Evolutionary conservation across 306 rosid genomes (phyloP), one percentile per base, ranked within the genome.

Genomic region (Trifolium repens): DNA sequence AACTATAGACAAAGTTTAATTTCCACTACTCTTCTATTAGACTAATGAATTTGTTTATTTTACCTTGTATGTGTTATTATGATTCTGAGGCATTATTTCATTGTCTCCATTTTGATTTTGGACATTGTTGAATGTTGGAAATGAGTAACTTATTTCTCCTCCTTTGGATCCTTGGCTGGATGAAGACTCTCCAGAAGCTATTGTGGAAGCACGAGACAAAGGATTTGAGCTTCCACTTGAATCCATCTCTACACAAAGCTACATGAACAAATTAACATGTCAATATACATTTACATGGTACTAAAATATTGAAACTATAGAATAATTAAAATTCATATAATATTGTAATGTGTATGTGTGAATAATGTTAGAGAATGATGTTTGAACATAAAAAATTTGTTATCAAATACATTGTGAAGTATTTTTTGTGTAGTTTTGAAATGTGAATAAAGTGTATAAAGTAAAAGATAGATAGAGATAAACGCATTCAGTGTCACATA

Each of bases 231-330:
- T 66, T 26, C 84, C 72, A 37, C 85, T 84, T 52, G 93, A 87
- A 42, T 89, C 91, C 83, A 82, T 85, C 74, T 89, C 91, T 57
- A 79, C 37, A 75, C 86, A 90, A 50, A 93, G 83, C 98, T 93
- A 82, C 67, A 76, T 10, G 4, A 62, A 75, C 4, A 54, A 58
- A 50, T n/a, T 5, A 50, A 32, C 59, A 47, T 44, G 10, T 15
- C 32, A 70, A n/a, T 65, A 16, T 16, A 62, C 37, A 69, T 69
- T 12, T 19, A 2, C 27, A 63, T 35, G 8, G 3, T 37, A 63
- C 42, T 4, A 62, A n/a, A 35, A 60, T 12, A 27, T 60, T 60
- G 4, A 60, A 60, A 27, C 17, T 14, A 6, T 14, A 60, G 4
- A 62, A 15, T 62, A 62, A 62, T 34, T n/a, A 34, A 34, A 62